These are phyloP conservation scores for Phycomyces nitens DNA, from an alignment of 192 early-diverging fungal species.

Conservation along the genomic window DNA sequence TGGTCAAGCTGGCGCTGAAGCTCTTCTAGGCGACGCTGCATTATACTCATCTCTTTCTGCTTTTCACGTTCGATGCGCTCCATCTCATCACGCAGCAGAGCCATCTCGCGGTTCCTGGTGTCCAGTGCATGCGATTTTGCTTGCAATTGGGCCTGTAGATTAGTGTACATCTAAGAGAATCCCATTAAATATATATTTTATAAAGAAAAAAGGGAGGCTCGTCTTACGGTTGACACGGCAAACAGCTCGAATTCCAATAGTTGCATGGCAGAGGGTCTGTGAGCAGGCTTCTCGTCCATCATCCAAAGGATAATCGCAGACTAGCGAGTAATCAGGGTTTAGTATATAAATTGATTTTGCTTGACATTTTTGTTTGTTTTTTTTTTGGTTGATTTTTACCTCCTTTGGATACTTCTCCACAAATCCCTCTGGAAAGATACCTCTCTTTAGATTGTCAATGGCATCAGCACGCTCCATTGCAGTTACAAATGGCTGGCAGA, in stretches of 20 bases:
- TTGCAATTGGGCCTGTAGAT: conserved; percentile 17
- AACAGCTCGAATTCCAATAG: conserved; percentile 73
- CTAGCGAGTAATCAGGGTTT: neutral
- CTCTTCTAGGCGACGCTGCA: conserved; percentile 25
- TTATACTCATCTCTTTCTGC: conserved; percentile 6
- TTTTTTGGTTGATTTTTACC: conserved; percentile 23
- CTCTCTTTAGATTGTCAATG: conserved; percentile 60
- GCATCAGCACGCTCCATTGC: conserved; percentile 83
- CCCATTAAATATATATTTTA: too few relatives aligned
- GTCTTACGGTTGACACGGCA: conserved; percentile 30
- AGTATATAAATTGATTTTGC: too few relatives aligned
- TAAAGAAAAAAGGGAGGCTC: neutral
- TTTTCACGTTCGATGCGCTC: conserved; percentile 11
- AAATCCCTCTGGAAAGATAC: conserved; percentile 65
- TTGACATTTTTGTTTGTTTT: neutral
- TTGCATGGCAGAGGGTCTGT: conserved; percentile 67
- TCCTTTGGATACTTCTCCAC: conserved; percentile 65
- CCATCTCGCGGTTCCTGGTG: conserved; percentile 31
- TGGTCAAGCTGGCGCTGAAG: conserved; percentile 12
- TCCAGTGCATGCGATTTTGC: conserved; percentile 23
- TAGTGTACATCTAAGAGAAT: conserved; percentile 2
- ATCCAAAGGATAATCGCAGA: conserved; percentile 82
- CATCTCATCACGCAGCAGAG: conserved; percentile 43
- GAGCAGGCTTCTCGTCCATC: conserved; percentile 68
- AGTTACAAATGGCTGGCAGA: conserved; percentile 83